Percentiles rank a stretch among this genome's conserved stretches.
phyloP scores from a whole-genome alignment of 805 yeast genomes.

The Spathaspora boniae region DNA sequence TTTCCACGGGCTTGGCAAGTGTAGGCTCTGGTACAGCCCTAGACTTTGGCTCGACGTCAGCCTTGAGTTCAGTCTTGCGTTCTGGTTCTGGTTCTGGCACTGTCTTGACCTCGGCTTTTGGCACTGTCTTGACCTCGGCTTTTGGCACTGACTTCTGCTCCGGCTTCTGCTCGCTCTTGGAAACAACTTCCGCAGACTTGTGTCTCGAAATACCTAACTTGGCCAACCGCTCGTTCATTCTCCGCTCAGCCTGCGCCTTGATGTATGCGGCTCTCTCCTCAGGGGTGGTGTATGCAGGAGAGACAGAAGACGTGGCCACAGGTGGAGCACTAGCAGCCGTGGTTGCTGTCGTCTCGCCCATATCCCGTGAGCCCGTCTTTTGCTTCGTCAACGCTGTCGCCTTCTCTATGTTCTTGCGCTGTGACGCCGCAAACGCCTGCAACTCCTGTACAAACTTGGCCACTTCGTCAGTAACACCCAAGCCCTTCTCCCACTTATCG shows the following conservation, averaged over 20 bases:
- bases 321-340: background rate
- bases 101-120: slow-evolving; percentile 6
- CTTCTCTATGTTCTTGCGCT: slow-evolving; percentile 7
- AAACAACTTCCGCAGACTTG: slow-evolving; percentile 12
- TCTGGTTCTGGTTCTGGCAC: slow-evolving; percentile 1
- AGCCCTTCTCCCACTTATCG: slow-evolving; percentile 77
- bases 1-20: slow-evolving; percentile 4
- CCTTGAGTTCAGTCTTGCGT: slow-evolving; percentile 2
- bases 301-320: background rate
- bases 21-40: slow-evolving; percentile 8
- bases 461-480: slow-evolving; percentile 67
- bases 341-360: slow-evolving; percentile 19
- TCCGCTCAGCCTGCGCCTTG: slow-evolving; percentile 69
- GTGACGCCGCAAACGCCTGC: slow-evolving; percentile 20
- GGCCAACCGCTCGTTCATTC: slow-evolving; percentile 84
- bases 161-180: background rate
- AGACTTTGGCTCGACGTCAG: slow-evolving; percentile 4
- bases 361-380: slow-evolving; percentile 11
- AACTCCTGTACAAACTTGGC: slow-evolving; percentile 58
- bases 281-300: slow-evolving; percentile 36
- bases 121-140: slow-evolving; percentile 3
- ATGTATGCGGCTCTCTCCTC: slow-evolving; percentile 76
- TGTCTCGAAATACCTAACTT: slow-evolving; percentile 65
- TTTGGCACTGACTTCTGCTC: slow-evolving; percentile 2
- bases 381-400: slow-evolving; percentile 13